These are phyloP conservation scores for Saccharomycopsis sp. DNA, from an alignment of 805 yeast species.

Conservation along the genomic window DNA sequence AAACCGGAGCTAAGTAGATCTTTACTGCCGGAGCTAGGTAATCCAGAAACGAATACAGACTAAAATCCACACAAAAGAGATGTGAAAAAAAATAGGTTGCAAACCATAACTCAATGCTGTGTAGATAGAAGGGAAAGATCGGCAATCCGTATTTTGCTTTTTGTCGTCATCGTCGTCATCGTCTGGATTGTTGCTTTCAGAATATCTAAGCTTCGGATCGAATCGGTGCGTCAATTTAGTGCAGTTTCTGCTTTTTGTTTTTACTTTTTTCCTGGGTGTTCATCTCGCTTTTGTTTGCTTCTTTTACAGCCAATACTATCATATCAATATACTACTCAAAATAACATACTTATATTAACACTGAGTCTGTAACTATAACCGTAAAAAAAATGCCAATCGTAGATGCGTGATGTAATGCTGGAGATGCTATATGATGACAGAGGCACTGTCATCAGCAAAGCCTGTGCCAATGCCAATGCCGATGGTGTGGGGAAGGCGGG, in stretches of 20 bases:
- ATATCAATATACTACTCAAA: background rate
- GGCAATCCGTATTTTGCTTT: no score
- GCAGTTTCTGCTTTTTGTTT: background rate
- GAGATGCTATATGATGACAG: no score
- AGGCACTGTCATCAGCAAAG: no score
- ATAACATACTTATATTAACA: background rate
- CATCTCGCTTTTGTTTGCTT: background rate
- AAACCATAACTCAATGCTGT: background rate
- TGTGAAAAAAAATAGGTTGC: background rate
- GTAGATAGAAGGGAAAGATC: background rate
- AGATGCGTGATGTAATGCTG: background rate
- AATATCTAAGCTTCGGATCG: background rate
- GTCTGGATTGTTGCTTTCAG: background rate
- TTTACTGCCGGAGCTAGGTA: no score
- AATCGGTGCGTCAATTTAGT: background rate
- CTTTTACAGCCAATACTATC: no score
- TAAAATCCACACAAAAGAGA: no score
- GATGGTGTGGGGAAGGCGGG: background rate
- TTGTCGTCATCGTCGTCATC: background rate
- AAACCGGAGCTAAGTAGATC: no score
- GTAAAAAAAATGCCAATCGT: background rate
- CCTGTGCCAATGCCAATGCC: no score
- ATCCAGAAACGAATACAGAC: no score
- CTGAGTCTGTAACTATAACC: no score
- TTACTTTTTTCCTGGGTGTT: background rate